Evolutionary conservation across 208 protist species (phyloP), one percentile per base, ranked within the genome.

Genomic region (Leptomonas pyrrhocoris): DNA sequence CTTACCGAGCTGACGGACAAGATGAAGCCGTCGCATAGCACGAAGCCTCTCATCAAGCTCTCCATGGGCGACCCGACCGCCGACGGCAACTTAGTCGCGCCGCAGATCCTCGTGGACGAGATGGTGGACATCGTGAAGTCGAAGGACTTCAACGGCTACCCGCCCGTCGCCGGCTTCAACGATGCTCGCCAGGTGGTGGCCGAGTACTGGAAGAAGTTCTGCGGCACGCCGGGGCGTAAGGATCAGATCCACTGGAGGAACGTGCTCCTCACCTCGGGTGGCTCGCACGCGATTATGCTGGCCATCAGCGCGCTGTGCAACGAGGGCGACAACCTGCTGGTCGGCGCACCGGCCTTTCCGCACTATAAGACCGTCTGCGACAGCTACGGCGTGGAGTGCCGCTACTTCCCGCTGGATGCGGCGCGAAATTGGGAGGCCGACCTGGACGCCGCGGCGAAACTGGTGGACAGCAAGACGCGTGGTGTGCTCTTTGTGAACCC

Each of bases 401-500:
- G 79, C 55, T 79, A 70, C 31, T 83, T 97, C 2, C 40, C 92
- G 38, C 70, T 89, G 21, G 74, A 96, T 4, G 90, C 85, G 51
- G 77, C 3, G 79, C 93, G 42, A 36, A 64, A 90, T 58, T 98
- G 96, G 95, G 82, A 98, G 67, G 55, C 86, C 30, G 92, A 98
- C 80, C 70, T 98, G 19, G 79, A 75, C 12, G 70, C 2, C 81
- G 75, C 53, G 61, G 74, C 23, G 79, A 16, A 66, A 43, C 63
- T 96, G 15, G 88, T 97, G 13, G 89, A 98, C 64, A 67, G 65
- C 15, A 81, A 77, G 15, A 99, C 97, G 5, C 80, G 72, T 48
- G 85, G 81, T 4, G 93, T 99, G 43, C 28, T 99, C 9, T 62
- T 98, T 19, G 98, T 89, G 63, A 99, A 99, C 83, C 97, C 97